Evolutionary conservation across 768 basidiomycete genomes (phyloP), one percentile per base, ranked within the genome.

Genomic region (Leccinum incarnatum): DNA sequence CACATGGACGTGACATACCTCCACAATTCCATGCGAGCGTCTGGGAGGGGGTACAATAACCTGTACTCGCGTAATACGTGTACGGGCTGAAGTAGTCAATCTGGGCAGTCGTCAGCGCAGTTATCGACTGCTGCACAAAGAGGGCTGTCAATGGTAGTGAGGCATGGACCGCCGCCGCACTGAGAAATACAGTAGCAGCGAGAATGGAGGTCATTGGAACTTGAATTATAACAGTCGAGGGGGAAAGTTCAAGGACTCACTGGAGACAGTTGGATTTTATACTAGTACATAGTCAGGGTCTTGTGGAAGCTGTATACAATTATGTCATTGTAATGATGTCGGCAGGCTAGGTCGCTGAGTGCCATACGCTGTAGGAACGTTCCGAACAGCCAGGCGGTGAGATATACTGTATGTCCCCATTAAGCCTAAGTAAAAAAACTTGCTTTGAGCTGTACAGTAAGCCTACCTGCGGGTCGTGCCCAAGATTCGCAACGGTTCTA

Each of bases 11-110:
- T n/a, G 42, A 71, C 77, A 55, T 60, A 82, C 83, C 58, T 70
- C 85, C 86, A 68, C 84, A 86, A 30, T 76, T 66, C 83, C 84
- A 86, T 21, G 74, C 72, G 45, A 78, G 61, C 23, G 79, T 81
- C 42, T 70, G 54, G 4, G 76, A 54, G 6, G 82, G 71, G 15
- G 68, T 53, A 56, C 85, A 87, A 61, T 82, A 81, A 1, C 74
- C 83, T 6, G 82, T 67, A 42, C 79, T 78, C 0, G 85, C 82
- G 62, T 79, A 85, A 57, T 69, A 72, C 0, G 81, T 78, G 71
- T 79, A 86, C 1, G 83, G 76, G 37, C 64, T 77, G 68, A 77
- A 85, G 12, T 63, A 36, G 7, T 73, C 62, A 7, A 85, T 76
- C 62, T 83, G 74, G 0, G 78, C 27, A 5, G 73, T 62, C 29